Percentiles rank a stretch among this genome's conserved stretches.
phyloP scores from a whole-genome alignment of 73 alveolate species.

The Paraurostyla sp. region DNA sequence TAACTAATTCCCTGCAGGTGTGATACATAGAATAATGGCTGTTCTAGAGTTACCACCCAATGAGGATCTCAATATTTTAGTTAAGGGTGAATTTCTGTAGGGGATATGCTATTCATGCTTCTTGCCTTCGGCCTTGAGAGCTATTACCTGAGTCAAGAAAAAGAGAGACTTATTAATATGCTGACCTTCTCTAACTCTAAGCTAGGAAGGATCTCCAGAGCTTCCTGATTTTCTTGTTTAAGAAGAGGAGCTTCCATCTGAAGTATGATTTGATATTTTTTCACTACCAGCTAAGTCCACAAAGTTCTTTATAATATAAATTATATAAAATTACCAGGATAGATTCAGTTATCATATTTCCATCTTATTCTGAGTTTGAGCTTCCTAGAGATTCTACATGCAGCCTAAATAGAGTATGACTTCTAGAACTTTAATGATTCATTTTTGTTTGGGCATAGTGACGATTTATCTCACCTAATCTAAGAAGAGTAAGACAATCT shows the following conservation, averaged over 20 bases:
- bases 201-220: slow-evolving; percentile 43
- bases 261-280: slow-evolving; percentile 84
- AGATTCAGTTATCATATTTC: slow-evolving; percentile 79
- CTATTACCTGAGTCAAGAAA: slow-evolving; percentile 88
- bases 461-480: slow-evolving; percentile 83
- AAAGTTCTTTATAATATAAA: slow-evolving; percentile 64
- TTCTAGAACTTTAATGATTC: slow-evolving; percentile 87
- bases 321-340: slow-evolving; percentile 12
- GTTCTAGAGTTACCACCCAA: slow-evolving; percentile 98
- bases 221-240: slow-evolving; percentile 26
- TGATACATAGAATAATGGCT: slow-evolving; percentile 94
- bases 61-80: slow-evolving; percentile 95
- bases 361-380: slow-evolving; percentile 7
- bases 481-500: slow-evolving; percentile 84
- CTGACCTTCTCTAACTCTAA: slow-evolving; percentile 88
- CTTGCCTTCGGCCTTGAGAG: slow-evolving; percentile 83
- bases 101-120: slow-evolving; percentile 90
- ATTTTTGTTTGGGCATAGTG: slow-evolving; percentile 89
- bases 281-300: slow-evolving; percentile 99
- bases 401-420: slow-evolving; percentile 88
- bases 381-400: slow-evolving; percentile 57
- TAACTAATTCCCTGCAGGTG: slow-evolving; percentile 87
- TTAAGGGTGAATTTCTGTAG: slow-evolving; percentile 95
- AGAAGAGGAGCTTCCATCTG: slow-evolving; percentile 32
- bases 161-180: slow-evolving; percentile 87